Evolutionary conservation across 768 basidiomycete species (phyloP).

Genomic region (Pulveroboletus frians): DNA sequence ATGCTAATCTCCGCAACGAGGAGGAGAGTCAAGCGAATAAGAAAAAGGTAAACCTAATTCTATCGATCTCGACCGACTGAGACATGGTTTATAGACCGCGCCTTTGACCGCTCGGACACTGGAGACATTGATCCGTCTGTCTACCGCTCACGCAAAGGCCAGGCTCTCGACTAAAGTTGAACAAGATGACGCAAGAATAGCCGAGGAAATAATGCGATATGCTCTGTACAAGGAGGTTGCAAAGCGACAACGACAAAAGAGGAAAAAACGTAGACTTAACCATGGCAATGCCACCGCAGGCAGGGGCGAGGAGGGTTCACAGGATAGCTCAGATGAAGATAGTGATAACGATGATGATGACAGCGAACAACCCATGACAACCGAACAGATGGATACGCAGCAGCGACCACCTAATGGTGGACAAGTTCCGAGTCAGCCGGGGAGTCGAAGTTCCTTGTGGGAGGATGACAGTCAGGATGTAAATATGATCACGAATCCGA

Average conservation of each 20-base stretch:
- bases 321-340: constrained; percentile 33
- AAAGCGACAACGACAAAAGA: constrained; percentile 57
- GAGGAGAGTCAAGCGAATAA: constrained; percentile 77
- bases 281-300: constrained; percentile 51
- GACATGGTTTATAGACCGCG: constrained; percentile 61
- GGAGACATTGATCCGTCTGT: constrained; percentile 95
- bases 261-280: constrained; percentile 86
- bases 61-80: constrained; percentile 4
- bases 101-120: constrained; percentile 97
- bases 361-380: constrained; percentile 33
- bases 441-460: constrained; percentile 56
- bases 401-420: constrained; percentile 24
- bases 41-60: constrained; percentile 57
- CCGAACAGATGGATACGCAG: constrained; percentile 50
- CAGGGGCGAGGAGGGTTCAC: constrained; percentile 47
- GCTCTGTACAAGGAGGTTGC: constrained; percentile 97
- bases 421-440: constrained; percentile 25
- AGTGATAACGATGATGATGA: constrained; percentile 42
- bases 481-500: constrained; percentile 51
- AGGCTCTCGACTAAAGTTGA: constrained; percentile 84
- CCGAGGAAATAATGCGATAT: constrained; percentile 94
- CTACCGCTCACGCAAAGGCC: constrained; percentile 97
- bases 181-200: constrained; percentile 78
- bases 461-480: constrained; percentile 64
- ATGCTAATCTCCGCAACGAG: constrained; percentile 88